Evolutionary conservation across 345 rosid species (phyloP).

Genomic region (Clausena lansium): DNA sequence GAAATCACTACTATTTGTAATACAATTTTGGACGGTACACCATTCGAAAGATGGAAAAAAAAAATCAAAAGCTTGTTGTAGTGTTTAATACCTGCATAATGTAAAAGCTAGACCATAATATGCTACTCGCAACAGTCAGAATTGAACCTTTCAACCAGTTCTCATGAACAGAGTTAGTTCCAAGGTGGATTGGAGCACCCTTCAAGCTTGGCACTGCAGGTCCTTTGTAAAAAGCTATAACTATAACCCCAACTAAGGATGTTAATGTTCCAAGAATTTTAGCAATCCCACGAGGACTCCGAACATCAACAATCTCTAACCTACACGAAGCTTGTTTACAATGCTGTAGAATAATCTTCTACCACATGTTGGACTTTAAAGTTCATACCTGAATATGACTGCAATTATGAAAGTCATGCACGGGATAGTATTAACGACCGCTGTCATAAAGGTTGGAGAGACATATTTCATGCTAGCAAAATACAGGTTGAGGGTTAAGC

Average conservation of each 20-base stretch:
- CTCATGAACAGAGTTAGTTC: conserved; percentile 9
- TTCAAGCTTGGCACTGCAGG: conserved; percentile 20
- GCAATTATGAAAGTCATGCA: conserved; percentile 26
- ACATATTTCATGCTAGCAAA: conserved; percentile 34
- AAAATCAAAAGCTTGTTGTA: not conserved
- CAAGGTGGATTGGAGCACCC: conserved; percentile 16
- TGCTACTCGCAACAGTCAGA: conserved; percentile 25
- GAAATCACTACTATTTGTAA: not conserved
- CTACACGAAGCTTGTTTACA: not conserved
- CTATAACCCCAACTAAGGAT: conserved; percentile 13
- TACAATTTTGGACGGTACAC: not conserved
- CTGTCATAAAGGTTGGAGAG: conserved; percentile 28
- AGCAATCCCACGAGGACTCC: conserved; percentile 2
- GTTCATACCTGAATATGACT: conserved; percentile 19
- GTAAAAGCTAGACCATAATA: conserved; percentile 25
- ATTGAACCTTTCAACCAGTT: conserved; percentile 32
- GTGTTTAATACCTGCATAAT: conserved; percentile 27
- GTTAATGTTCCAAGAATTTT: conserved; percentile 11
- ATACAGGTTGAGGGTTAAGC: conserved; percentile 31
- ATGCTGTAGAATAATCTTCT: not conserved
- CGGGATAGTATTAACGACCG: conserved; percentile 26
- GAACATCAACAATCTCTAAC: conserved; percentile 7
- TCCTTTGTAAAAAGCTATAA: conserved; percentile 28
- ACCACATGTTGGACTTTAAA: not conserved
- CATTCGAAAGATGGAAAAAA: not conserved